Evolutionary conservation across 768 basidiomycete genomes (phyloP), one percentile per base, ranked within the genome.

Genomic region (Postia placenta): DNA sequence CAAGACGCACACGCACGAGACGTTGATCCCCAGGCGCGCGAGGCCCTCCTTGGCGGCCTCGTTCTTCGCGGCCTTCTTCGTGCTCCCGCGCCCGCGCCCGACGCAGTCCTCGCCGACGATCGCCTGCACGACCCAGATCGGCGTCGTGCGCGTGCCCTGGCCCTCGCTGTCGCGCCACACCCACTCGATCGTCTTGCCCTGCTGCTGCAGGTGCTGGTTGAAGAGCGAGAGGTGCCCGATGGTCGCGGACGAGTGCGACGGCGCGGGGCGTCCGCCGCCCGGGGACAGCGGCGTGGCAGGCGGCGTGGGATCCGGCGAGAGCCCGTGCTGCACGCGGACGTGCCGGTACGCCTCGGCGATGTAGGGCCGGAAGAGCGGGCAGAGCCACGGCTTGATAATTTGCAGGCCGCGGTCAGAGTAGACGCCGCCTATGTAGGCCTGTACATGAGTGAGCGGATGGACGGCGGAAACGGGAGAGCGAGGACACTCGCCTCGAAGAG

Each of bases 401-500:
- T 71, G 64, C 35, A 89, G 71, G 22, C 85, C 87, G 58, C 82
- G 80, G 47, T 89, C 87, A 42, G 74, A 63, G 67, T 78, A 89
- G 15, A 91, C 66, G 0, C 87, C 88, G n/a, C 87, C 88, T 25
- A 90, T 75, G 61, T 82, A 91, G 2, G 88, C 77, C 87, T 91
- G 42, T 7, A 19, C 24, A 17, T 43, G 19, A 6, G 36, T 24
- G 26, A 28, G 23, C 28, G 35, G 17, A 26, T 26, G 23, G 12
- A 15, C 7, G 42, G 9, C 26, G 28, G 26, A 20, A 12, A 36
- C 23, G 1, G 15, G 28, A 20, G 35, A n/a, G 24, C 28, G 22
- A 5, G 20, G n/a, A 35, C 27, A 20, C 70, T 55, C 56, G 85
- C 87, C 76, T 91, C 88, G 56, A 91, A 85, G 20, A 88, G 72